Percentiles rank a stretch among this genome's conserved stretches.
Conservation (phyloP, 78 protist genomes). For the Neovahlkampfia damariscottae region DNA sequence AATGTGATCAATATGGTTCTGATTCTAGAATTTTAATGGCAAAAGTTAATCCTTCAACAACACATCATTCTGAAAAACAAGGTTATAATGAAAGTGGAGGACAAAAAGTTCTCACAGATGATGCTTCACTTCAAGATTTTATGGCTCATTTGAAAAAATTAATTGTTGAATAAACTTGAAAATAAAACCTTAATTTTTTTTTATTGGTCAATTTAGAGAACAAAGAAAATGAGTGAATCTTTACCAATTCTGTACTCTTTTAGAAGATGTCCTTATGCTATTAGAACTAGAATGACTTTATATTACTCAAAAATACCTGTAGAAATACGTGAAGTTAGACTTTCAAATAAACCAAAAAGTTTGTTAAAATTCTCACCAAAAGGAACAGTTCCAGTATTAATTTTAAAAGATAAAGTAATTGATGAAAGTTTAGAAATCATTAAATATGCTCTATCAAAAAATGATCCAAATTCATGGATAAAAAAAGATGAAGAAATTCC, state of each 20-base stretch:
- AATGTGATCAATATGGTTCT: slow-evolving; percentile 29
- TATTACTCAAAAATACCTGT: neutral
- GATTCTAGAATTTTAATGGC: slow-evolving; percentile 12
- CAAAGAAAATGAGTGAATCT: too few relatives aligned
- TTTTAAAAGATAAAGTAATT: neutral
- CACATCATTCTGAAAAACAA: slow-evolving; percentile 6
- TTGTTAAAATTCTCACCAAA: neutral
- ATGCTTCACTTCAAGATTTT: slow-evolving; percentile 33
- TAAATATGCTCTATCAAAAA: neutral
- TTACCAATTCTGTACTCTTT: neutral
- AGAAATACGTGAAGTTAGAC: neutral
- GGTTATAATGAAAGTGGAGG: neutral
- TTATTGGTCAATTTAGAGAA: too few relatives aligned
- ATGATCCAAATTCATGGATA: neutral
- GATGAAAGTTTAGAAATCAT: neutral
- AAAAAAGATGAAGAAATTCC: neutral
- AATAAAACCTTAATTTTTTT: neutral
- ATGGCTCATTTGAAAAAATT: slow-evolving; percentile 42
- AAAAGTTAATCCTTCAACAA: slow-evolving; percentile 22
- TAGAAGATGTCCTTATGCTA: neutral
- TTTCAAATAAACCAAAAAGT: neutral
- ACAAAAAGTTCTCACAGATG: slow-evolving; percentile 28
- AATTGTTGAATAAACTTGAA: slow-evolving; percentile 12
- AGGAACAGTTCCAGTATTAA: neutral
- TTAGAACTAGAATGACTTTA: neutral